Conservation (phyloP, 75 land plant species). For the Ceratopteris richardii region DNA sequence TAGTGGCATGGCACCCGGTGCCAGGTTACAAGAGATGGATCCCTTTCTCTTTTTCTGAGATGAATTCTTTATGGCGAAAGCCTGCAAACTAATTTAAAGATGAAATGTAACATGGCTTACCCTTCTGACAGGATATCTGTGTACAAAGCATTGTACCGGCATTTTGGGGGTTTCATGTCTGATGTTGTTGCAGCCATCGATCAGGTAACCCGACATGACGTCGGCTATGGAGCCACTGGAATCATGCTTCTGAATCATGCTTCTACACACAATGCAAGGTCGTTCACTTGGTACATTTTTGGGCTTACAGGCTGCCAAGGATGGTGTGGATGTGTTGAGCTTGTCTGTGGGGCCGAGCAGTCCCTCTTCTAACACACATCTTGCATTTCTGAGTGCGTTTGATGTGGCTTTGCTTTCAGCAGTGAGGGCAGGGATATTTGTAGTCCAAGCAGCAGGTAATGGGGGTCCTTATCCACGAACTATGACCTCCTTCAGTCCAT, state of each 20-base stretch:
- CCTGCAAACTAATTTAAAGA: background rate
- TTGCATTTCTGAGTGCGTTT: slow-evolving; percentile 73
- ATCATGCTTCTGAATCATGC: background rate
- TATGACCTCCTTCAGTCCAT: slow-evolving; percentile 75
- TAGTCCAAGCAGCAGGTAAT: slow-evolving; percentile 85
- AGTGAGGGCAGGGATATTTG: slow-evolving; percentile 83
- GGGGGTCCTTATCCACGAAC: slow-evolving; percentile 74
- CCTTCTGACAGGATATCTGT: slow-evolving; percentile 83
- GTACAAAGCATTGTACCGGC: slow-evolving; percentile 85
- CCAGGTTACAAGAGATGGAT: slow-evolving; percentile 36
- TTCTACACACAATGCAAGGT: background rate
- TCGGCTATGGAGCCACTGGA: background rate
- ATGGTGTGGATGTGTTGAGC: slow-evolving; percentile 79
- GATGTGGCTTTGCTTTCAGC: slow-evolving; percentile 77
- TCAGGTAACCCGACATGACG: too few relatives aligned
- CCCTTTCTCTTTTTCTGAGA: background rate
- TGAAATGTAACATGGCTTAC: too few relatives aligned
- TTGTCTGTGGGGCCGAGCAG: slow-evolving; percentile 86
- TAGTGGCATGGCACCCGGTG: slow-evolving; percentile 95
- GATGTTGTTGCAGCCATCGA: slow-evolving; percentile 95
- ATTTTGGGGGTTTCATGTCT: slow-evolving; percentile 84
- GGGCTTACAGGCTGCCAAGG: slow-evolving; percentile 66
- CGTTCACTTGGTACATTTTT: background rate
- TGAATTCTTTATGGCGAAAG: background rate
- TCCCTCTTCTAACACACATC: slow-evolving; percentile 49